Evolutionary conservation across 2,329 filamentous ascomycete species (phyloP).

Genomic region (Aspergillus tubingensis): DNA sequence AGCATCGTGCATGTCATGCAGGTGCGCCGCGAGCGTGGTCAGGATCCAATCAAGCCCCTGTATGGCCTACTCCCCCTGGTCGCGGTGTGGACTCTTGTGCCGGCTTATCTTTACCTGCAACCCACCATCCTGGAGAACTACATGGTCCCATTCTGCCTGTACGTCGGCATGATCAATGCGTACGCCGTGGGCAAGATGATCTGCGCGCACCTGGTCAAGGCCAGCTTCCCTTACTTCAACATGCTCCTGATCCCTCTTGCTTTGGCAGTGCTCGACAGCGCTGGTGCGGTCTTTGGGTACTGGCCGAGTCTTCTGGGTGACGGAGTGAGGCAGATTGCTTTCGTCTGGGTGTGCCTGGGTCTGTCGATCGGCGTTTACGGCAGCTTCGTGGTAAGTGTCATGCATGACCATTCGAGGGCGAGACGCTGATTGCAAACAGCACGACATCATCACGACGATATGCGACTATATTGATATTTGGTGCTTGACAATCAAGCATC

Average conservation of each 20-base stretch:
- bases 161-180: conserved; percentile 86
- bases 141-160: conserved; percentile 85
- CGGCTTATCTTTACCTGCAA: conserved; percentile 79
- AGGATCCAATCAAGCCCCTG: conserved; percentile 66
- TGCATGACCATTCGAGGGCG: background rate
- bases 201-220: conserved; percentile 85
- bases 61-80: conserved; percentile 82
- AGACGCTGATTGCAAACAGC: conserved; percentile 33
- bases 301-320: conserved; percentile 74
- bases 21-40: conserved; percentile 72
- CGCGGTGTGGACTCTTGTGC: conserved; percentile 73
- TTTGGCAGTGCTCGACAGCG: conserved; percentile 75
- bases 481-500: conserved; percentile 96
- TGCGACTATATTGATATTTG: conserved; percentile 98
- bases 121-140: conserved; percentile 80
- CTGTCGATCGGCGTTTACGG: conserved; percentile 88
- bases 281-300: conserved; percentile 69
- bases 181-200: conserved; percentile 97
- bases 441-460: conserved; percentile 95
- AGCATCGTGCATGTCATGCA: conserved; percentile 81
- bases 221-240: conserved; percentile 87
- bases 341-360: conserved; percentile 85
- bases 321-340: conserved; percentile 84
- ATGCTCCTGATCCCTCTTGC: conserved; percentile 76
- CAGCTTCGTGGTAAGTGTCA: conserved; percentile 73